phyloP scores from a whole-genome alignment of 179 eudicot genomes.

The Gypsophila paniculata region DNA sequence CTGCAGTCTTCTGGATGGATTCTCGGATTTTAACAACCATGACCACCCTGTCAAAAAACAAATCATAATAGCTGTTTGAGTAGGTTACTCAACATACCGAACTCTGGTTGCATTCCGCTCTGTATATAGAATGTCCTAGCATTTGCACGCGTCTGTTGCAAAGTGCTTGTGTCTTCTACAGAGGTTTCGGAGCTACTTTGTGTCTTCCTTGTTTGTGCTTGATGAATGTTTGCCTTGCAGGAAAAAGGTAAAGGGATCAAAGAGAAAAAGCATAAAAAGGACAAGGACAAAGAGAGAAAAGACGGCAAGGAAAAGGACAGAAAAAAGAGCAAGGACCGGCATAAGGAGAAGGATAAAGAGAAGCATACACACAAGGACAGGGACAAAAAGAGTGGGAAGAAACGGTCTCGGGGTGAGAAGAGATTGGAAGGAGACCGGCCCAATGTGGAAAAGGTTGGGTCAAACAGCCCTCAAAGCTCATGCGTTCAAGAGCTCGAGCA shows the following conservation, averaged over 20 bases:
- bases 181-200: too few species aligned
- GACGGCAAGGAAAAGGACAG: slow-evolving; percentile 26
- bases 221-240: background rate
- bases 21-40: background rate
- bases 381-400: slow-evolving; percentile 30
- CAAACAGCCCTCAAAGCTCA: slow-evolving; percentile 26
- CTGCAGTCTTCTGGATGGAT: too few species aligned
- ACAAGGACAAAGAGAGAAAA: slow-evolving; percentile 21
- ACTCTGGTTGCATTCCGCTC: background rate
- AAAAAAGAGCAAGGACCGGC: slow-evolving; percentile 17
- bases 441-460: slow-evolving; percentile 27
- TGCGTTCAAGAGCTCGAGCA: slow-evolving; percentile 28
- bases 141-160: background rate
- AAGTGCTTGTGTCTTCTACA: background rate
- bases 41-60: background rate
- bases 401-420: slow-evolving; percentile 19
- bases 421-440: slow-evolving; percentile 10
- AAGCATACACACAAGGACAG: slow-evolving; percentile 27
- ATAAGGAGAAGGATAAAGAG: slow-evolving; percentile 21
- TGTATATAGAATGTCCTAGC: background rate
- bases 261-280: slow-evolving; percentile 26
- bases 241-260: slow-evolving; percentile 19
- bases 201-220: too few species aligned
- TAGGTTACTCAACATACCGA: background rate
- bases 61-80: background rate